phyloP scores from a whole-genome alignment of 2,329 filamentous ascomycete species.

The Plectosphaerella sp. region DNA sequence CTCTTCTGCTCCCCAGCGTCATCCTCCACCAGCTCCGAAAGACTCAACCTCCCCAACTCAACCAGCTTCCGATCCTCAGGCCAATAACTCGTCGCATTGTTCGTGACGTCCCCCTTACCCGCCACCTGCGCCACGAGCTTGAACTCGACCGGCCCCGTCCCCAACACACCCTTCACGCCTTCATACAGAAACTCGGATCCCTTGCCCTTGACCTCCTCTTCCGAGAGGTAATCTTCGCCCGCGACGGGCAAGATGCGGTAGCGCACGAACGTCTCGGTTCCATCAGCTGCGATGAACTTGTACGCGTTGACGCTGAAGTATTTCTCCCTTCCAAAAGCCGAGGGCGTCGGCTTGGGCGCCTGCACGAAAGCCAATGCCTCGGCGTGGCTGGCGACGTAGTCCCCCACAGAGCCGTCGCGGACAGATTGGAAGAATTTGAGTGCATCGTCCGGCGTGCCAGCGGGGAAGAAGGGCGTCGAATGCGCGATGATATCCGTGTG shows the following conservation, averaged over 20 bases:
- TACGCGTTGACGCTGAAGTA: constrained; percentile 48
- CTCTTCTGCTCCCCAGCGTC: constrained; percentile 41
- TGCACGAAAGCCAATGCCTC: constrained; percentile 41
- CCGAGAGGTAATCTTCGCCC: constrained; percentile 32
- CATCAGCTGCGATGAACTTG: constrained; percentile 32
- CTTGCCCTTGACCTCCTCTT: constrained; percentile 30
- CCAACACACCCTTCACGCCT: constrained; percentile 35
- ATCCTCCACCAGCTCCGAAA: constrained; percentile 34
- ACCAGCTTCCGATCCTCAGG: constrained; percentile 44
- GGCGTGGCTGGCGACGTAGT: constrained; percentile 40
- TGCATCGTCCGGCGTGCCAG: constrained; percentile 46
- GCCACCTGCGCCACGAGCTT: constrained; percentile 44
- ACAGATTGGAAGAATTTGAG: constrained; percentile 42
- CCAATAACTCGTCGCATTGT: constrained; percentile 34
- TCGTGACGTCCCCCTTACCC: constrained; percentile 17
- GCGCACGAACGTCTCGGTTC: constrained; percentile 38
- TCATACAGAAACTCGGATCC: constrained; percentile 41
- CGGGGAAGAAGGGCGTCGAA: constrained; percentile 42
- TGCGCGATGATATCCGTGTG: constrained; percentile 56
- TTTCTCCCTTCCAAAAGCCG: constrained; percentile 40
- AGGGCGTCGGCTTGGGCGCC: constrained; percentile 43
- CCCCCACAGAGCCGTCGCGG: constrained; percentile 27
- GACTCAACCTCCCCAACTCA: constrained; percentile 41
- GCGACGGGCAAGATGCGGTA: constrained; percentile 44
- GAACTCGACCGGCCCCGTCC: constrained; percentile 32